Evolutionary conservation across 129 eudicot genomes (phyloP).

Genomic region (Flaveria robusta): DNA sequence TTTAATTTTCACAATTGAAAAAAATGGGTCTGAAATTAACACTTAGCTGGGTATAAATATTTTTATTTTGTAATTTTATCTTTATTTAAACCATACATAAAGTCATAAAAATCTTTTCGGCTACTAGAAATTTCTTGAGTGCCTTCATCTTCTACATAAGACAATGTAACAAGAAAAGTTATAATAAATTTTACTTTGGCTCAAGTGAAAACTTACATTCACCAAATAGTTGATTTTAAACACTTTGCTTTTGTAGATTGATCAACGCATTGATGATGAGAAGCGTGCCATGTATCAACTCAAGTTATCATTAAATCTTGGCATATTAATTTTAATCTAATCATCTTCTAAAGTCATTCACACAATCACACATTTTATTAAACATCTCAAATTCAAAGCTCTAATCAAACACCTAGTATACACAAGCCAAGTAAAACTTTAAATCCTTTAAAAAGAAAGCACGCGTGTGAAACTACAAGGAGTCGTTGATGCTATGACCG

Average conservation of each 20-base stretch:
- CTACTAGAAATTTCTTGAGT: too few species aligned
- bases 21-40: background rate
- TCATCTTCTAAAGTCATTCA: conserved; percentile 2
- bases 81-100: background rate
- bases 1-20: too few species aligned
- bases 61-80: background rate
- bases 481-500: background rate
- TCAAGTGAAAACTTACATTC: background rate
- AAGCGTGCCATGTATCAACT: conserved; percentile 2
- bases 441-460: background rate
- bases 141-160: too few species aligned
- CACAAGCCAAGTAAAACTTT: background rate
- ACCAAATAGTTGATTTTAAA: conserved; percentile 13
- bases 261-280: background rate
- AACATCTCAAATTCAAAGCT: background rate
- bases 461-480: background rate
- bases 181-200: background rate
- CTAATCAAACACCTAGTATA: background rate
- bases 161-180: too few species aligned
- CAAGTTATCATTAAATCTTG: background rate
- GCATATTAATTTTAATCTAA: background rate
- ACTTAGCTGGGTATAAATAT: background rate
- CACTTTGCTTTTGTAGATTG: conserved; percentile 2
- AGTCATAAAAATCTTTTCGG: too few species aligned
- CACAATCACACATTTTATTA: background rate